Conservation (phyloP, 768 basidiomycete genomes). For the Mycena rebaudengoi region DNA sequence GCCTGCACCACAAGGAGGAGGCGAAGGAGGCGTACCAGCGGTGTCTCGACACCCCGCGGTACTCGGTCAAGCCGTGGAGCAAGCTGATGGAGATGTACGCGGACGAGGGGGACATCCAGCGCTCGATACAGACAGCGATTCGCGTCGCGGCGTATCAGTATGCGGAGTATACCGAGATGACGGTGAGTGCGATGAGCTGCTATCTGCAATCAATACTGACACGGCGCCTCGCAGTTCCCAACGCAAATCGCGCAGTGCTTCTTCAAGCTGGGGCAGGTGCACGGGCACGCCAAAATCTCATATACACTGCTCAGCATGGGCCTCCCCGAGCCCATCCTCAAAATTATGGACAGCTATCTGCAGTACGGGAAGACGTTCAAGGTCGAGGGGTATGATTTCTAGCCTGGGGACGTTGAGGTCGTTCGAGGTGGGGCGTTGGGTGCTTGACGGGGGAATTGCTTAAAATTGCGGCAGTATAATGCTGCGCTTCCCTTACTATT, state of each 20-base stretch:
- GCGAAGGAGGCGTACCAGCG: slow-evolving; percentile 98
- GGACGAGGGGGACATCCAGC: slow-evolving; percentile 94
- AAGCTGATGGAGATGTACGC: slow-evolving; percentile 96
- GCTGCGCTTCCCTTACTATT: slow-evolving; percentile 1
- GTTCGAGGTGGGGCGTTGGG: too few relatives aligned
- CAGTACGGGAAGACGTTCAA: slow-evolving; percentile 89
- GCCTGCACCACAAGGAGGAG: slow-evolving; percentile 98
- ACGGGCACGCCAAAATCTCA: slow-evolving; percentile 93
- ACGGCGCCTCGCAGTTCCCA: slow-evolving; percentile 68
- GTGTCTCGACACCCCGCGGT: slow-evolving; percentile 86
- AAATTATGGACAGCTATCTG: slow-evolving; percentile 93
- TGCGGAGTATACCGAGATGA: slow-evolving; percentile 89
- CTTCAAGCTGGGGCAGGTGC: slow-evolving; percentile 92
- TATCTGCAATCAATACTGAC: too few relatives aligned
- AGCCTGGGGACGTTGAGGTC: too few relatives aligned
- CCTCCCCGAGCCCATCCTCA: slow-evolving; percentile 86
- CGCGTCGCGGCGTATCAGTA: slow-evolving; percentile 93
- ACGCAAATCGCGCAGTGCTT: slow-evolving; percentile 89
- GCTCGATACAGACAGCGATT: slow-evolving; percentile 91
- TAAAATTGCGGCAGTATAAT: too few relatives aligned
- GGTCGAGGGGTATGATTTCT: slow-evolving; percentile 88
- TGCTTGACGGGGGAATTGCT: too few relatives aligned
- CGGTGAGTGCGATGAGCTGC: slow-evolving; percentile 57
- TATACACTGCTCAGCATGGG: slow-evolving; percentile 96
- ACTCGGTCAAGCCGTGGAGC: slow-evolving; percentile 91